phyloP scores from a whole-genome alignment of 1,284 basidiomycete species.

The Pulchroboletus neoregius region DNA sequence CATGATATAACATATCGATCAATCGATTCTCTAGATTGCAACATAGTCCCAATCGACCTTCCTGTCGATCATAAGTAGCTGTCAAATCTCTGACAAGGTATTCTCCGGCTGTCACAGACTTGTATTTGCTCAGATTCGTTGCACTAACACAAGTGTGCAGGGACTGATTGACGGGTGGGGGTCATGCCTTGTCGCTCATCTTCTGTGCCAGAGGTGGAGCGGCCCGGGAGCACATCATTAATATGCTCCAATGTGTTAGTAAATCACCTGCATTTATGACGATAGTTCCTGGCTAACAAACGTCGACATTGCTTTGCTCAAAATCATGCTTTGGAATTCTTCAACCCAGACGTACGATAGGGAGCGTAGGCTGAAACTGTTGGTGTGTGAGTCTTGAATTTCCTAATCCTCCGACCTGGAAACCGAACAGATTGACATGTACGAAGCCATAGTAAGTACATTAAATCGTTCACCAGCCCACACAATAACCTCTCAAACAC shows the following conservation, averaged over 20 bases:
- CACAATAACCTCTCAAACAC: too few relatives aligned
- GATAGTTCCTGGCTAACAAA: constrained; percentile 55
- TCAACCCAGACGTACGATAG: constrained; percentile 53
- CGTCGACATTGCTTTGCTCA: constrained; percentile 9
- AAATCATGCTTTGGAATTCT: neutral
- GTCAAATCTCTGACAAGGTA: constrained; percentile 73
- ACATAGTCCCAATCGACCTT: neutral
- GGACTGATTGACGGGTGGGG: too few relatives aligned
- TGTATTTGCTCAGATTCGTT: constrained; percentile 51
- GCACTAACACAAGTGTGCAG: constrained; percentile 66
- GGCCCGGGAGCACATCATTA: constrained; percentile 77
- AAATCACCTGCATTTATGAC: constrained; percentile 9
- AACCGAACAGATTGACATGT: neutral
- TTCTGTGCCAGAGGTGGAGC: constrained; percentile 63
- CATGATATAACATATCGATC: constrained; percentile 14
- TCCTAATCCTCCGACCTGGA: constrained; percentile 75
- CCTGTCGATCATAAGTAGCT: constrained; percentile 46
- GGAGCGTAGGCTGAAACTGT: constrained; percentile 65
- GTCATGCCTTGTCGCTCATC: constrained; percentile 49
- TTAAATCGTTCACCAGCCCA: too few relatives aligned
- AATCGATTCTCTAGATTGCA: neutral
- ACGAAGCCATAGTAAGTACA: too few relatives aligned
- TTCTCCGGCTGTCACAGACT: constrained; percentile 64
- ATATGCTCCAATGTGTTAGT: constrained; percentile 68
- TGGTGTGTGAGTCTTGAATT: constrained; percentile 76